Conservation (phyloP, 176 grass and related monocot species). For the Phragmites australis region DNA sequence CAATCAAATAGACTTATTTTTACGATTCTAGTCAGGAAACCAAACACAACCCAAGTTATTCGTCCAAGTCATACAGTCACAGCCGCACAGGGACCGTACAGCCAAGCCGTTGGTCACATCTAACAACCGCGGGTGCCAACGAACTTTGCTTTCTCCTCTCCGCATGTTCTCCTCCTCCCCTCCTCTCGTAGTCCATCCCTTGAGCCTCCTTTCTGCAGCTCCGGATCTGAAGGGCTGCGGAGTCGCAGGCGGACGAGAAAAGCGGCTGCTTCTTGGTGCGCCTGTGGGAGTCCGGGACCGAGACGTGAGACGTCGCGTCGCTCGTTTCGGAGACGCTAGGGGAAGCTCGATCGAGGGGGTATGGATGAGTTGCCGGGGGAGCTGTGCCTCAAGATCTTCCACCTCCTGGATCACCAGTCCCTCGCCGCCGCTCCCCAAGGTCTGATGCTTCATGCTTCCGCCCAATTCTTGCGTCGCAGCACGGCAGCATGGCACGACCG, state of each 20-base stretch:
- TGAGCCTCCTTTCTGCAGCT: neutral
- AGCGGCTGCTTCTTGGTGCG: neutral
- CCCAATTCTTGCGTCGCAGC: neutral
- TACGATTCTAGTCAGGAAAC: no score
- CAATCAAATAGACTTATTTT: no score
- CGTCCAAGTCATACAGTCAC: neutral
- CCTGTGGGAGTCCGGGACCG: neutral
- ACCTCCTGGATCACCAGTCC: slow-evolving; percentile 61
- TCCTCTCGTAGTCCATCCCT: slow-evolving; percentile 13
- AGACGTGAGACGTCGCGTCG: neutral
- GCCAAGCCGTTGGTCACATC: slow-evolving; percentile 44
- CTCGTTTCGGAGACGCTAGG: neutral
- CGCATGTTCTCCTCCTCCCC: slow-evolving; percentile 28
- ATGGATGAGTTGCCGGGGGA: slow-evolving; percentile 66
- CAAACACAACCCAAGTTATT: neutral
- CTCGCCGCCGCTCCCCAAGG: slow-evolving; percentile 74
- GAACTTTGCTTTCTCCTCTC: slow-evolving; percentile 44
- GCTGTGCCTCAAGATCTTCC: slow-evolving; percentile 78
- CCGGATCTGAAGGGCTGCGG: slow-evolving; percentile 14
- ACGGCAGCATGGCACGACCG: neutral
- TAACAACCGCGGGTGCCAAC: slow-evolving; percentile 46
- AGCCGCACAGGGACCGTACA: neutral
- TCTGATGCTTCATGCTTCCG: slow-evolving; percentile 22
- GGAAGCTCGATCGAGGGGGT: neutral
- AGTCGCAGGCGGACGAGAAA: neutral